These are phyloP conservation scores for Chaetomiaceae sp. DNA, from an alignment of 2,329 filamentous ascomycete species.

Conservation along the genomic window DNA sequence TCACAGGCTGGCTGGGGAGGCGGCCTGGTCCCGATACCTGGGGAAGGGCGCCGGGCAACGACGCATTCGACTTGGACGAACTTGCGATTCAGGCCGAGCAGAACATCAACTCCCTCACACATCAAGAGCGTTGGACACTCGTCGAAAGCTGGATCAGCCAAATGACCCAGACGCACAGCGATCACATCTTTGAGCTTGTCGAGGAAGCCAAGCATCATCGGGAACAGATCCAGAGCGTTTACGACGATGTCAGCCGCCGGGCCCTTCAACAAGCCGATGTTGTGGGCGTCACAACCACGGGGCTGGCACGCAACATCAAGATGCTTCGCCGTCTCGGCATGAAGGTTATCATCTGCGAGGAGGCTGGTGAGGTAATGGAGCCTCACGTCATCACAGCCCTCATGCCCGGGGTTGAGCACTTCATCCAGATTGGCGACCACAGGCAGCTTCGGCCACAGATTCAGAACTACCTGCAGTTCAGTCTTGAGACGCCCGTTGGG, in stretches of 20 bases:
- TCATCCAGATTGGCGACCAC: slow-evolving; percentile 63
- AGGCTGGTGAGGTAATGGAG: slow-evolving; percentile 66
- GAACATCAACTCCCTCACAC: slow-evolving; percentile 6
- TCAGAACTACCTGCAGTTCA: slow-evolving; percentile 40
- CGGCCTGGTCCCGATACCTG: too few species aligned
- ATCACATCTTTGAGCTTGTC: slow-evolving; percentile 2
- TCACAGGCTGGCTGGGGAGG: slow-evolving; percentile 11
- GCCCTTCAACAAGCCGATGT: slow-evolving; percentile 40
- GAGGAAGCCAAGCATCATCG: background rate
- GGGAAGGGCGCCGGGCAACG: background rate
- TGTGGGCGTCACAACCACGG: slow-evolving; percentile 57
- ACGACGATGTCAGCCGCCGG: slow-evolving; percentile 35
- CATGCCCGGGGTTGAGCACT: slow-evolving; percentile 53
- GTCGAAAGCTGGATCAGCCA: slow-evolving; percentile 17
- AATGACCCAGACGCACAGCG: background rate
- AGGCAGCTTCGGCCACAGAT: slow-evolving; percentile 57
- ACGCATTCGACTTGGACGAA: background rate
- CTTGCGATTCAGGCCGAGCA: background rate
- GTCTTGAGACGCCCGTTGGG: slow-evolving; percentile 37
- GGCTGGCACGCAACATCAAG: slow-evolving; percentile 48
- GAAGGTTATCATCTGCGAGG: slow-evolving; percentile 62
- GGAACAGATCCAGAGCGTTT: slow-evolving; percentile 21
- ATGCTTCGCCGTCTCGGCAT: slow-evolving; percentile 45
- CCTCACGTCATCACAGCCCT: slow-evolving; percentile 57
- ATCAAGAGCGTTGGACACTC: slow-evolving; percentile 5